Conservation (phyloP, 2,329 filamentous ascomycete species). For the Zasmidium cellare region DNA sequence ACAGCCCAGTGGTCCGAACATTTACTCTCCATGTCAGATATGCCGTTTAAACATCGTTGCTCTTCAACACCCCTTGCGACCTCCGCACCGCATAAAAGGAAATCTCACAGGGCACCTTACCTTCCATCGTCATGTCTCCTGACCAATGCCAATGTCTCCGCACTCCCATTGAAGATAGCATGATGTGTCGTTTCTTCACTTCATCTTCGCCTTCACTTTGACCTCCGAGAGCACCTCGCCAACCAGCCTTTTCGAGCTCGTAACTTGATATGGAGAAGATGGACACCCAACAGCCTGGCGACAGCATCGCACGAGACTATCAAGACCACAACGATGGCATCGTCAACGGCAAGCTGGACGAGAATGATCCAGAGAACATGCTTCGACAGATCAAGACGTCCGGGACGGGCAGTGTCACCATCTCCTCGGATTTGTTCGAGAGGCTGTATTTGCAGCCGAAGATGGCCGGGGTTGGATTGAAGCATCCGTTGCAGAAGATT, state of each 20-base stretch:
- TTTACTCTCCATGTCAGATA: not conserved
- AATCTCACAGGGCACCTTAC: not conserved
- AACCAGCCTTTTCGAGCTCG: not conserved
- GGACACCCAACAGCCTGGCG: conserved; percentile 5
- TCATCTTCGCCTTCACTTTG: not conserved
- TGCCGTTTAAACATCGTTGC: not conserved
- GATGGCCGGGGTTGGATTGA: conserved; percentile 14
- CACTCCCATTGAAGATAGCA: not conserved
- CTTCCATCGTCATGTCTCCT: not conserved
- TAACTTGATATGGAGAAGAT: conserved; percentile 1
- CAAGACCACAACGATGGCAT: conserved; percentile 7
- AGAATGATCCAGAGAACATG: conserved; percentile 15
- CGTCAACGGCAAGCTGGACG: conserved; percentile 17
- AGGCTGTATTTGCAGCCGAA: conserved; percentile 24
- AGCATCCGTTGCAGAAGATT: conserved; percentile 24
- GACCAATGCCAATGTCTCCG: conserved; percentile 1
- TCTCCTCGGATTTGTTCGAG: conserved; percentile 24
- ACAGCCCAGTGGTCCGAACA: no score
- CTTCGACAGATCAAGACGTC: conserved; percentile 20
- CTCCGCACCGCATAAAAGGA: conserved; percentile 5
- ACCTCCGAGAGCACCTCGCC: not conserved
- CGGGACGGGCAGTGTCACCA: conserved; percentile 22
- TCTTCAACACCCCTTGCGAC: not conserved
- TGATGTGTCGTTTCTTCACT: not conserved
- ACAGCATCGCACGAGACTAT: conserved; percentile 22